Conservation (phyloP, 352 stramenopile species). For the Globisporangium parvum region DNA sequence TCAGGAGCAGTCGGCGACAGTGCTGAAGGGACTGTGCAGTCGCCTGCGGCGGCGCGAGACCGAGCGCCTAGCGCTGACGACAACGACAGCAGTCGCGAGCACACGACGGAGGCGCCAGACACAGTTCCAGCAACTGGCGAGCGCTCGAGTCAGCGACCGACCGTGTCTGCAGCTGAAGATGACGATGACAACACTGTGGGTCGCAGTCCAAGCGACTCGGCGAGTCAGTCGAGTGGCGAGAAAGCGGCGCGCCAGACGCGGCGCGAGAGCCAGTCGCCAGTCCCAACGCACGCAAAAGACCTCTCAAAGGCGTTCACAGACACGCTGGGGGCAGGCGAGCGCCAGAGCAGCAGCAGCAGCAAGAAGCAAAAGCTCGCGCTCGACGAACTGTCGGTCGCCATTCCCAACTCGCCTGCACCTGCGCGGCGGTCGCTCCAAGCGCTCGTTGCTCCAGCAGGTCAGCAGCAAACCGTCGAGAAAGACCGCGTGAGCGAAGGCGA, state of each 20-base stretch:
- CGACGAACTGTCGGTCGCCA: conserved; percentile 19
- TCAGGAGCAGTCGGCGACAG: background rate
- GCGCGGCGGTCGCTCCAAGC: background rate
- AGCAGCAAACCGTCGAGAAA: background rate
- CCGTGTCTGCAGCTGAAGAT: background rate
- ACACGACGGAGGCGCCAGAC: too few relatives aligned
- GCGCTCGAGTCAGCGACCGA: too few relatives aligned
- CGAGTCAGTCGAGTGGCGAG: conserved; percentile 15
- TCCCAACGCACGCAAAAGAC: conserved; percentile 3
- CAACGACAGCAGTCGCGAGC: too few relatives aligned
- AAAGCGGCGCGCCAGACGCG: background rate
- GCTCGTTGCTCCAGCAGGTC: background rate
- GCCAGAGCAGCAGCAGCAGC: conserved; percentile 8
- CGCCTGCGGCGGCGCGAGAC: too few relatives aligned
- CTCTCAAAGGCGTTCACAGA: conserved; percentile 3
- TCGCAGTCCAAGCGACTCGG: conserved; percentile 3
- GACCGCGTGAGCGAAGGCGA: conserved; percentile 35
- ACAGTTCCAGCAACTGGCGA: too few relatives aligned
- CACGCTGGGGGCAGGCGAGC: background rate
- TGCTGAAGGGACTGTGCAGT: too few relatives aligned
- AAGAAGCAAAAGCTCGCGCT: conserved; percentile 2
- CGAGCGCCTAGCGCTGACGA: too few relatives aligned
- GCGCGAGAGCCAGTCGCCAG: background rate
- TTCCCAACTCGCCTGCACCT: conserved; percentile 18
- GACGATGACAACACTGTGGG: background rate